A percentile compares a stretch with the other conserved stretches of the same genome.
These are phyloP conservation scores for Cystobasidiaceae sp. DNA, from an alignment of 1,284 basidiomycete genomes.

Conservation along the genomic window DNA sequence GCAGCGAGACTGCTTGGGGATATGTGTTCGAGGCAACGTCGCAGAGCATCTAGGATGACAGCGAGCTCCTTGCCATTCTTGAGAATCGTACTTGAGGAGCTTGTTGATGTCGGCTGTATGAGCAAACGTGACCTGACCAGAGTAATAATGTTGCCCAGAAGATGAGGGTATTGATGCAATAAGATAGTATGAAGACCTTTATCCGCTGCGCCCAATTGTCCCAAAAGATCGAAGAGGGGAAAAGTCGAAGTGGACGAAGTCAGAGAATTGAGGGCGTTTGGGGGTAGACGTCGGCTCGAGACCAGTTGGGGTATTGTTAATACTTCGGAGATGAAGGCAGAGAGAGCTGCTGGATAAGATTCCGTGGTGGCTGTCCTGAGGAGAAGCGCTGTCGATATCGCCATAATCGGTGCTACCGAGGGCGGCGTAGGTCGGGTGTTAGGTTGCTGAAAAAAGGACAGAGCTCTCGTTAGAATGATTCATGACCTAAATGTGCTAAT, in stretches of 20 bases:
- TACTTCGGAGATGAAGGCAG: conserved; percentile 52
- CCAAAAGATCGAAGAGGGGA: conserved; percentile 29
- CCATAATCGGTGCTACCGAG: conserved; percentile 47
- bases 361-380: conserved; percentile 30
- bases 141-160: conserved; percentile 61
- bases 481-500: conserved; percentile 36
- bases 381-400: conserved; percentile 50
- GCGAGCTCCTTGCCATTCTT: conserved; percentile 52
- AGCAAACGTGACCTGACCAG: conserved; percentile 50
- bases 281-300: conserved; percentile 58
- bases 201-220: neutral
- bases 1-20: conserved; percentile 51
- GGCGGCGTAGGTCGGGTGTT: conserved; percentile 42
- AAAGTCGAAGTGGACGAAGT: conserved; percentile 48
- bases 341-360: conserved; percentile 28
- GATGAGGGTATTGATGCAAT: conserved; percentile 51
- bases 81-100: conserved; percentile 54
- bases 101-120: neutral
- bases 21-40: conserved; percentile 54
- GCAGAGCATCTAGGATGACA: conserved; percentile 56
- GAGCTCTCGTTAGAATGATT: conserved; percentile 38
- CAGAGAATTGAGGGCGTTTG: conserved; percentile 27
- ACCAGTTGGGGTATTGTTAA: conserved; percentile 62
- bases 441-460: conserved; percentile 46
- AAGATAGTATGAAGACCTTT: neutral